A percentile compares a stretch with the other conserved stretches of the same genome.
phyloP scores from a whole-genome alignment of 2,329 filamentous ascomycete species.

The Furcasterigmium sp. region DNA sequence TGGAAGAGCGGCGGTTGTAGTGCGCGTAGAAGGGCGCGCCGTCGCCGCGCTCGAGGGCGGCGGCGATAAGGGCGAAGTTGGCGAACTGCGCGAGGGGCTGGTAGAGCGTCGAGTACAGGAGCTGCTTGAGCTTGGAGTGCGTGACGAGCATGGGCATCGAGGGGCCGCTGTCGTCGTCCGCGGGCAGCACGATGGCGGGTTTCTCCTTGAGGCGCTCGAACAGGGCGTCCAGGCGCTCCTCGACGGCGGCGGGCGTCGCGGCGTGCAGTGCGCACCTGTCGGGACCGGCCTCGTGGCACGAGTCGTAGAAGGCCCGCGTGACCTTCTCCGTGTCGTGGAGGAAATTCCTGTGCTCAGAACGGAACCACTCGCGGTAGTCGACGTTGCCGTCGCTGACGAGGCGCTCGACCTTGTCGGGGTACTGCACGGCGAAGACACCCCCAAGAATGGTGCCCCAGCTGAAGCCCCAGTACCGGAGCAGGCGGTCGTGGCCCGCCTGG shows the following conservation, averaged over 20 bases:
- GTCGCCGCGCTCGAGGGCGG: slow-evolving; percentile 36
- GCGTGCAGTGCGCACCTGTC: slow-evolving; percentile 38
- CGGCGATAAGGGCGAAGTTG: slow-evolving; percentile 35
- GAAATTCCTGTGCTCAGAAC: slow-evolving; percentile 38
- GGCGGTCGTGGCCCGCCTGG: slow-evolving; percentile 31
- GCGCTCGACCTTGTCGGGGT: slow-evolving; percentile 43
- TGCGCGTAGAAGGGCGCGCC: slow-evolving; percentile 35
- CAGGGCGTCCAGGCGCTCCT: slow-evolving; percentile 30
- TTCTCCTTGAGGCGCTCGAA: slow-evolving; percentile 32
- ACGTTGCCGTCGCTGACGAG: slow-evolving; percentile 49
- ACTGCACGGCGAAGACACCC: slow-evolving; percentile 46
- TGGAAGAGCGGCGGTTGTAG: slow-evolving; percentile 8
- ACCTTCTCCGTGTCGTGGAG: slow-evolving; percentile 49
- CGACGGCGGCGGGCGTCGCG: slow-evolving; percentile 27
- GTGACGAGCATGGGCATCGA: slow-evolving; percentile 44
- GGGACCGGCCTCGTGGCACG: slow-evolving; percentile 48
- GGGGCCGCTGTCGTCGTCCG: slow-evolving; percentile 20
- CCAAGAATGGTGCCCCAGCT: slow-evolving; percentile 51
- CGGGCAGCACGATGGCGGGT: slow-evolving; percentile 35
- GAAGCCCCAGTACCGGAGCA: slow-evolving; percentile 47
- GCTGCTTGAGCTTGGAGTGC: slow-evolving; percentile 38
- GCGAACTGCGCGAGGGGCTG: slow-evolving; percentile 35
- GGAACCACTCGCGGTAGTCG: slow-evolving; percentile 50
- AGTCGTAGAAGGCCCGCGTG: slow-evolving; percentile 45
- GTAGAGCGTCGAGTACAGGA: slow-evolving; percentile 38